These are phyloP conservation scores for Botrytis pseudocinerea DNA, from an alignment of 2,329 filamentous ascomycete species.

Conservation along the genomic window DNA sequence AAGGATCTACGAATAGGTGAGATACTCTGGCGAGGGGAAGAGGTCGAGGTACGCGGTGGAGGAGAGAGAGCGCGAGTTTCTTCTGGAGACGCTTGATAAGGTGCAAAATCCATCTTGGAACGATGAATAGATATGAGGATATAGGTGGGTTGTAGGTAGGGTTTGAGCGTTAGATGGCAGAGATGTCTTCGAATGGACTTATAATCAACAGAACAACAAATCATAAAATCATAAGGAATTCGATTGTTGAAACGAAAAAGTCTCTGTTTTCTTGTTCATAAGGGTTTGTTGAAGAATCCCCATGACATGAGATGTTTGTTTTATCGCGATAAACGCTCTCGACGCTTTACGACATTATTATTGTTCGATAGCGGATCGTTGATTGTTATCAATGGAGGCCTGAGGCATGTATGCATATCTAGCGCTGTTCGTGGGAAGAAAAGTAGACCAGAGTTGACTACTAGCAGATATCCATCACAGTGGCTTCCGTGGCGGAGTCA, in stretches of 20 bases:
- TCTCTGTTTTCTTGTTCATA: not conserved
- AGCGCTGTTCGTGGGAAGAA: no score
- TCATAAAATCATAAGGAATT: not conserved
- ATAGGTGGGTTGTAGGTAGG: not conserved
- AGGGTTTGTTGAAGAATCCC: slow-evolving; percentile 2
- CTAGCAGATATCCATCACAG: not conserved
- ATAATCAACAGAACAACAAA: not conserved
- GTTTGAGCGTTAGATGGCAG: not conserved
- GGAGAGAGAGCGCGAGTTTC: slow-evolving; percentile 78
- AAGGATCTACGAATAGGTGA: slow-evolving; percentile 52
- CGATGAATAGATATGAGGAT: not conserved
- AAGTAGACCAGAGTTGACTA: no score
- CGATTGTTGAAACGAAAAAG: not conserved
- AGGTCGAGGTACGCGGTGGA: slow-evolving; percentile 42
- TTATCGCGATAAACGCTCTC: slow-evolving; percentile 19
- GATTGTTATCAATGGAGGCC: not conserved
- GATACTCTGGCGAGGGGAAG: slow-evolving; percentile 51
- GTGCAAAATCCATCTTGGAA: slow-evolving; percentile 80
- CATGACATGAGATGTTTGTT: not conserved
- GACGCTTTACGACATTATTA: slow-evolving; percentile 6
- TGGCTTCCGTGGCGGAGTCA: not conserved
- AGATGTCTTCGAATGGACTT: not conserved
- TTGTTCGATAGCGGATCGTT: not conserved
- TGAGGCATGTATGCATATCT: not conserved
- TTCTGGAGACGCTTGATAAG: slow-evolving; percentile 94